These are phyloP conservation scores for Hanseniaspora lachancei DNA, from an alignment of 805 yeast species.

Conservation along the genomic window DNA sequence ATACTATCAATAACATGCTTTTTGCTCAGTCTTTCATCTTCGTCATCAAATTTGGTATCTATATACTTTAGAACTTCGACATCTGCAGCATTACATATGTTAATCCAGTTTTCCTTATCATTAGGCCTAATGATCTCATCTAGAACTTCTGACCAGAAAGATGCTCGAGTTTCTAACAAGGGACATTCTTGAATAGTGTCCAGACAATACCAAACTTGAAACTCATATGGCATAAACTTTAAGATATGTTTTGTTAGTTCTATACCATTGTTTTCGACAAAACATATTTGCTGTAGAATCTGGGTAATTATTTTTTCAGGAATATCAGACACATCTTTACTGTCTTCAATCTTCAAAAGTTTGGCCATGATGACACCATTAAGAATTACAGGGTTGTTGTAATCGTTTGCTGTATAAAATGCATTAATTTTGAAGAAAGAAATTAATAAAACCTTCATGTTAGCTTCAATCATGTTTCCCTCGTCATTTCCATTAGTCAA, in stretches of 20 bases:
- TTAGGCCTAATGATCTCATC: slow-evolving; percentile 39
- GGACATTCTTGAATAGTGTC: slow-evolving; percentile 61
- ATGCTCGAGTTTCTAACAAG: slow-evolving; percentile 44
- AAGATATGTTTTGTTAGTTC: slow-evolving; percentile 1
- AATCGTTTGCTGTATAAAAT: slow-evolving; percentile 9
- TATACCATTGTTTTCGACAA: not conserved
- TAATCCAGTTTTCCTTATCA: slow-evolving; percentile 2
- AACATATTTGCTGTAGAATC: slow-evolving; percentile 4
- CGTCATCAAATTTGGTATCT: not conserved
- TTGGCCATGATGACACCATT: slow-evolving; percentile 5
- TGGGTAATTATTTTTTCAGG: slow-evolving; percentile 8
- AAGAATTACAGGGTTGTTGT: slow-evolving; percentile 3
- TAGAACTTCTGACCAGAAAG: slow-evolving; percentile 54
- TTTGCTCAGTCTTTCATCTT: slow-evolving; percentile 11
- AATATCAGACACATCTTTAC: not conserved
- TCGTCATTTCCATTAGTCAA: slow-evolving; percentile 12
- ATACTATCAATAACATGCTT: slow-evolving; percentile 1
- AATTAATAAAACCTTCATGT: not conserved
- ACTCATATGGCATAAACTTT: slow-evolving; percentile 16
- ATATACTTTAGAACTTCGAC: slow-evolving; percentile 4
- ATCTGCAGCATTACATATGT: slow-evolving; percentile 5
- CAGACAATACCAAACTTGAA: slow-evolving; percentile 20
- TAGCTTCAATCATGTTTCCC: not conserved
- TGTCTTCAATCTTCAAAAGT: not conserved
- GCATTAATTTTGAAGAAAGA: slow-evolving; percentile 8